A percentile compares a stretch with the other conserved stretches of the same genome.
Evolutionary conservation across 305 asterid genomes (phyloP).

Genomic region (Fraxinus platypoda): DNA sequence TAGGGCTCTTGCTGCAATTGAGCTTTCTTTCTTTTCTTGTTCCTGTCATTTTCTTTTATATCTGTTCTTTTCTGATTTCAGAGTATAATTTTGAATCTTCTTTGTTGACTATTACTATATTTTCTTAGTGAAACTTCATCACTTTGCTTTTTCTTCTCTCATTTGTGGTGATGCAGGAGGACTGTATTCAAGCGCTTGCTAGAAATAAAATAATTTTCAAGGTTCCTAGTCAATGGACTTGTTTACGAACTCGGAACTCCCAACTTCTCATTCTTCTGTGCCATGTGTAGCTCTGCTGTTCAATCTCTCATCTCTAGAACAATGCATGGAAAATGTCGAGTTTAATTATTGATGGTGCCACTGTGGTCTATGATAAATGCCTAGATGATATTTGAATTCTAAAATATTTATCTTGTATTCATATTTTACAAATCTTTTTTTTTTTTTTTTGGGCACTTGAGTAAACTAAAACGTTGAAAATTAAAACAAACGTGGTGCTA

Average conservation of each 20-base stretch:
- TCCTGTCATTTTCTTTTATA: background rate
- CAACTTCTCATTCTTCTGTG: background rate
- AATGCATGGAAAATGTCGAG: slow-evolving; percentile 12
- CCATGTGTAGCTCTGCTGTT: background rate
- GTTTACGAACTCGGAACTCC: background rate
- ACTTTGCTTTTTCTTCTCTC: background rate
- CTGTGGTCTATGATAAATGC: background rate
- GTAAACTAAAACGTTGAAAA: background rate
- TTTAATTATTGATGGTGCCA: background rate
- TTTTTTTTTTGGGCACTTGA: background rate
- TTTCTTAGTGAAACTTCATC: background rate
- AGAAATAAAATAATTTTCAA: slow-evolving; percentile 23
- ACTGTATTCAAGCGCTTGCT: slow-evolving; percentile 1
- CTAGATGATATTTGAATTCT: background rate
- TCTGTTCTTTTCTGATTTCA: background rate
- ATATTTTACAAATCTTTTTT: background rate
- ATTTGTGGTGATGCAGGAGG: slow-evolving; percentile 34
- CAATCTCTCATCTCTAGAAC: background rate
- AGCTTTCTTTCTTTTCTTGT: background rate
- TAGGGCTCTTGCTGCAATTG: background rate
- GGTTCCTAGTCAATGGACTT: slow-evolving; percentile 18
- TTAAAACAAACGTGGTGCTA: background rate
- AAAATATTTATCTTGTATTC: background rate
- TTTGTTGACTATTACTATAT: background rate
- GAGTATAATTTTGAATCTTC: background rate